These are phyloP conservation scores for Setaria italica DNA, from an alignment of 202 grass and related monocot genomes.

Conservation along the genomic window DNA sequence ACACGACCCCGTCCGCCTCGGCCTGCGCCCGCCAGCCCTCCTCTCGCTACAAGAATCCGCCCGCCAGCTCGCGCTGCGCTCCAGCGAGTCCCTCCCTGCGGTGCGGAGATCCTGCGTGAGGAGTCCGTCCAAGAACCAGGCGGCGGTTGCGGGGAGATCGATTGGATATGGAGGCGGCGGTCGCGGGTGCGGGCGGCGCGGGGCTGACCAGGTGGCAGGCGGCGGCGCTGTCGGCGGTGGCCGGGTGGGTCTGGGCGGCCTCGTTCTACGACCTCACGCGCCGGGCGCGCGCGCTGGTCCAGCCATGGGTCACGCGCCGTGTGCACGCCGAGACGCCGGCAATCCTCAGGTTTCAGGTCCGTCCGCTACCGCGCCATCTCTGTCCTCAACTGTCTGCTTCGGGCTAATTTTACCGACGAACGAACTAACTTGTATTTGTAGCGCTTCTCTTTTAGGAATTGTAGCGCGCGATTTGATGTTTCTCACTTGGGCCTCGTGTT, in stretches of 20 bases:
- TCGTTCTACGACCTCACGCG: constrained; percentile 83
- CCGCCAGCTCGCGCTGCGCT: not conserved
- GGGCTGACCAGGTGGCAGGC: constrained; percentile 84
- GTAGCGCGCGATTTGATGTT: not conserved
- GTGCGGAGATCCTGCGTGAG: not conserved
- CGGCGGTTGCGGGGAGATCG: not conserved
- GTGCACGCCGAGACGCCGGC: constrained; percentile 67
- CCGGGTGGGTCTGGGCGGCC: constrained; percentile 80
- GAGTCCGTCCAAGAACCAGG: not conserved
- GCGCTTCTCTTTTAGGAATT: not conserved
- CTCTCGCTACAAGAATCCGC: constrained; percentile 40
- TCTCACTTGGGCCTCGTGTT: not conserved
- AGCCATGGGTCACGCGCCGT: constrained; percentile 76
- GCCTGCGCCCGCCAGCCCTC: constrained; percentile 17
- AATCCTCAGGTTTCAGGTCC: constrained; percentile 81
- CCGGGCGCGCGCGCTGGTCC: constrained; percentile 57
- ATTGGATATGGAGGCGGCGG: constrained; percentile 40
- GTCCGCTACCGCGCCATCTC: not conserved
- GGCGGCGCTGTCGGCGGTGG: constrained; percentile 63
- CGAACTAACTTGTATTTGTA: constrained; percentile 6
- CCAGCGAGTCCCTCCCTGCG: not conserved
- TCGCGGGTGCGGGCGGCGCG: constrained; percentile 30
- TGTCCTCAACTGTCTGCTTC: not conserved
- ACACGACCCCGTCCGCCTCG: constrained; percentile 43
- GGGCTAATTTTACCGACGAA: too few relatives aligned